phyloP scores from a whole-genome alignment of 805 yeast species.

The Pichia californica region DNA sequence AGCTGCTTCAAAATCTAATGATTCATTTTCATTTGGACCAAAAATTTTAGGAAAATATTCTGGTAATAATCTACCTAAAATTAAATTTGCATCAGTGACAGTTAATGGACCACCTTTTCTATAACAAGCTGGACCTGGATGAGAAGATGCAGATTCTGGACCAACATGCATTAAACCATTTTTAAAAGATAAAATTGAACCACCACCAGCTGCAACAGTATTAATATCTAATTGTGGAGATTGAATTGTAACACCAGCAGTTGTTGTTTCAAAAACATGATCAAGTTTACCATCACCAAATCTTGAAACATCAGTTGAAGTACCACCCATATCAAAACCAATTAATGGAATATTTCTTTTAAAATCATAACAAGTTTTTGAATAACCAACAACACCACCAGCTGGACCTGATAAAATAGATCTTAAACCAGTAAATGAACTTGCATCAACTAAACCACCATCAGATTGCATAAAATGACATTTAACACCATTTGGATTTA shows the following conservation, averaged over 20 bases:
- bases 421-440: conserved; percentile 74
- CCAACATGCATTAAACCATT: conserved; percentile 76
- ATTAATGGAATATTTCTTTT: conserved; percentile 52
- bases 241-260: conserved; percentile 78
- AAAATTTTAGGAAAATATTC: conserved; percentile 75
- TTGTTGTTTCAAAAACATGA: conserved; percentile 78
- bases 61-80: conserved; percentile 65
- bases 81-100: conserved; percentile 76
- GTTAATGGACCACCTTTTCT: conserved; percentile 84
- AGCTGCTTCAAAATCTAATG: conserved; percentile 54
- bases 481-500: conserved; percentile 35
- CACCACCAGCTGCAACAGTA: conserved; percentile 85
- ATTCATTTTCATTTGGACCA: conserved; percentile 73
- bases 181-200: conserved; percentile 59
- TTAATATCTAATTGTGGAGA: conserved; percentile 79
- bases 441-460: conserved; percentile 87
- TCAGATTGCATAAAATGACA: conserved; percentile 93
- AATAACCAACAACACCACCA: conserved; percentile 94
- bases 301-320: conserved; percentile 80
- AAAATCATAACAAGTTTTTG: conserved; percentile 66
- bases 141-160: conserved; percentile 81
- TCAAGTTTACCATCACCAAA: conserved; percentile 60
- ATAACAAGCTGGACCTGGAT: conserved; percentile 87
- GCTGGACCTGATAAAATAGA: conserved; percentile 96
- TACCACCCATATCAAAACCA: conserved; percentile 90